Conservation (phyloP, 257 asterid species). For the Forsythia viridissima region DNA sequence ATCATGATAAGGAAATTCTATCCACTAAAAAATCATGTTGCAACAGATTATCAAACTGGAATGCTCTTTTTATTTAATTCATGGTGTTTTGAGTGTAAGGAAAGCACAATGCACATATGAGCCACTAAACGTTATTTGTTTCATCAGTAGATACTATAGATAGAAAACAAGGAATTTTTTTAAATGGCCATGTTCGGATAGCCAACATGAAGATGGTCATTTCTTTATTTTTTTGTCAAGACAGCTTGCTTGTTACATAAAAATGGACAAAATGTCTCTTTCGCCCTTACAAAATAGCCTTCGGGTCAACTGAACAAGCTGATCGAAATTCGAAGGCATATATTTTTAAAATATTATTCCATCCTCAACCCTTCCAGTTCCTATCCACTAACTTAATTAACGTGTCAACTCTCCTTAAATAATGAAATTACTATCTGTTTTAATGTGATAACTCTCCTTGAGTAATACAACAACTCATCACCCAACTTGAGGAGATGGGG, state of each 20-base stretch:
- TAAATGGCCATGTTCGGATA: not conserved
- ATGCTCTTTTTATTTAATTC: not conserved
- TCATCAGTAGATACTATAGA: not conserved
- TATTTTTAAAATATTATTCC: not conserved
- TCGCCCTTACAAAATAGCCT: not conserved
- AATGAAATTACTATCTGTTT: not conserved
- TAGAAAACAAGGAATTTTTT: not conserved
- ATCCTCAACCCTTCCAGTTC: not conserved
- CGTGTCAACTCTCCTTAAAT: not conserved
- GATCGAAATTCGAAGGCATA: not conserved
- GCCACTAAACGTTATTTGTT: not conserved
- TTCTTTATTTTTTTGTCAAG: not conserved
- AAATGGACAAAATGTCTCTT: not conserved
- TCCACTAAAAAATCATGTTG: not conserved
- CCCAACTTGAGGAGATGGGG: not conserved
- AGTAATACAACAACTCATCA: not conserved
- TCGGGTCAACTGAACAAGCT: too few relatives aligned
- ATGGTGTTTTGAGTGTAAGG: not conserved
- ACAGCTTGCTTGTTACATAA: not conserved
- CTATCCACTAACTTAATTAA: not conserved
- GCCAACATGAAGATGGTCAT: not conserved
- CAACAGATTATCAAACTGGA: not conserved
- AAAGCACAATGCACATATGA: not conserved
- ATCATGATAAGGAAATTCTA: not conserved
- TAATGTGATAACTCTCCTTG: not conserved